phyloP scores from a whole-genome alignment of 352 stramenopile species.

The Phytopythium mirpurense region DNA sequence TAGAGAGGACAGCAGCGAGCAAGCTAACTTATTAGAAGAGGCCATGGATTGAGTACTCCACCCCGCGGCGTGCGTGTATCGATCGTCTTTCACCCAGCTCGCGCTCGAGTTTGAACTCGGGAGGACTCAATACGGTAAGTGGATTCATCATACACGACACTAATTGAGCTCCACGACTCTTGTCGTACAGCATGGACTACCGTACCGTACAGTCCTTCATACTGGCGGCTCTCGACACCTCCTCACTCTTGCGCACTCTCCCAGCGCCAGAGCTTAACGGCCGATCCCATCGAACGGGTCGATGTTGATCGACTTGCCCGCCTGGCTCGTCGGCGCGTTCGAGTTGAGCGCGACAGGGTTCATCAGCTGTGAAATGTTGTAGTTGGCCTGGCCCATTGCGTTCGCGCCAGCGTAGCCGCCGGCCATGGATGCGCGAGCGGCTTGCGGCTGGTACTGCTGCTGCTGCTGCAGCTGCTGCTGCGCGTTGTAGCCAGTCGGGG shows the following conservation, averaged over 20 bases:
- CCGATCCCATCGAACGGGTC: conserved; percentile 68
- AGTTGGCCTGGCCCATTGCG: conserved; percentile 44
- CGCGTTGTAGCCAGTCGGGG: conserved; percentile 1
- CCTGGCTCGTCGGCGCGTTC: conserved; percentile 23
- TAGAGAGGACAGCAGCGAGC: background rate
- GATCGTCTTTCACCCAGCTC: no score
- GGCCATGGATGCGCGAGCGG: conserved; percentile 13
- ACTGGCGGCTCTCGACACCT: background rate
- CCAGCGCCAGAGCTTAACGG: conserved; percentile 6
- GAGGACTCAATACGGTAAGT: no score
- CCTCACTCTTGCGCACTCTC: background rate
- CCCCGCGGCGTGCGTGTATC: no score
- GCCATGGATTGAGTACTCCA: background rate
- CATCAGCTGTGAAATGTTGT: conserved; percentile 83
- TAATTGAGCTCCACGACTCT: no score
- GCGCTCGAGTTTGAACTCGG: no score
- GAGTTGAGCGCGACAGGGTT: conserved; percentile 63
- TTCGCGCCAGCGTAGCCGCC: conserved; percentile 11
- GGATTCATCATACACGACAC: no score
- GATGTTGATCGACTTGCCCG: conserved; percentile 76
- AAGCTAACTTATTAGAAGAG: conserved; percentile 1
- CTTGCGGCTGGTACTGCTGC: conserved; percentile 17
- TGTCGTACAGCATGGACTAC: no score
- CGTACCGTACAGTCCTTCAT: no score
- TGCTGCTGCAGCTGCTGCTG: conserved; percentile 15